A percentile compares a stretch with the other conserved stretches of the same genome.
These are phyloP conservation scores for Chlorella sp. DNA, from an alignment of 139 green algal genomes.

Conservation along the genomic window DNA sequence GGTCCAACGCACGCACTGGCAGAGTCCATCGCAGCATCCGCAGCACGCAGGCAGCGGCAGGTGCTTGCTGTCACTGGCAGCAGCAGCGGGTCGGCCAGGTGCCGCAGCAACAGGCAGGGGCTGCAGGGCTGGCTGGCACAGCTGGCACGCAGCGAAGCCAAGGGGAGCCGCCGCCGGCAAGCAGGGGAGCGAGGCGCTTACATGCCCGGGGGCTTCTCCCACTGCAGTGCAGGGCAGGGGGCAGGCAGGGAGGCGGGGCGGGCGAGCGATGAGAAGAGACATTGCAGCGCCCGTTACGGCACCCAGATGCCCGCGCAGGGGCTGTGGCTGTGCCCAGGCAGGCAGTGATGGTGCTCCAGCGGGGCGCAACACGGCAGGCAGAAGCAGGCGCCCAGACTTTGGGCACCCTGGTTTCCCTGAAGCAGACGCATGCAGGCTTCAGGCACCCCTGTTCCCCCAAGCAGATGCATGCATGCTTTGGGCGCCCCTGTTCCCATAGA, in stretches of 20 bases:
- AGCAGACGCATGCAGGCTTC: neutral
- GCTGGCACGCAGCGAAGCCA: neutral
- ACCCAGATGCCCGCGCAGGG: too few relatives aligned
- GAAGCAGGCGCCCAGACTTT: too few relatives aligned
- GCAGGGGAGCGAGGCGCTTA: slow-evolving; percentile 3
- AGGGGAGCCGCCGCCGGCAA: neutral
- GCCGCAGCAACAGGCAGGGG: too few relatives aligned
- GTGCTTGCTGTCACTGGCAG: too few relatives aligned
- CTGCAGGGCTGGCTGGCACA: neutral
- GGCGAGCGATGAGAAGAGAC: too few relatives aligned
- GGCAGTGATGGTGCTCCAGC: neutral
- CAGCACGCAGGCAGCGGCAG: too few relatives aligned
- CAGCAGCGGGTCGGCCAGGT: neutral
- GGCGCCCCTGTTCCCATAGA: too few relatives aligned
- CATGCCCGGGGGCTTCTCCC: slow-evolving; percentile 39
- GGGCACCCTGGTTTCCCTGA: too few relatives aligned
- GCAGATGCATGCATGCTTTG: too few relatives aligned
- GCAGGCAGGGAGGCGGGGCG: neutral
- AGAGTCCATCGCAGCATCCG: too few relatives aligned
- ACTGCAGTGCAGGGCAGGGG: neutral
- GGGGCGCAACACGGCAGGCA: neutral
- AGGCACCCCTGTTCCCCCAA: neutral
- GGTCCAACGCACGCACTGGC: too few relatives aligned
- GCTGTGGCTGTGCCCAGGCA: neutral
- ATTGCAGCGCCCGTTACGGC: neutral